These are phyloP conservation scores for Trametes pubescens DNA, from an alignment of 1,284 basidiomycete species.

Conservation along the genomic window DNA sequence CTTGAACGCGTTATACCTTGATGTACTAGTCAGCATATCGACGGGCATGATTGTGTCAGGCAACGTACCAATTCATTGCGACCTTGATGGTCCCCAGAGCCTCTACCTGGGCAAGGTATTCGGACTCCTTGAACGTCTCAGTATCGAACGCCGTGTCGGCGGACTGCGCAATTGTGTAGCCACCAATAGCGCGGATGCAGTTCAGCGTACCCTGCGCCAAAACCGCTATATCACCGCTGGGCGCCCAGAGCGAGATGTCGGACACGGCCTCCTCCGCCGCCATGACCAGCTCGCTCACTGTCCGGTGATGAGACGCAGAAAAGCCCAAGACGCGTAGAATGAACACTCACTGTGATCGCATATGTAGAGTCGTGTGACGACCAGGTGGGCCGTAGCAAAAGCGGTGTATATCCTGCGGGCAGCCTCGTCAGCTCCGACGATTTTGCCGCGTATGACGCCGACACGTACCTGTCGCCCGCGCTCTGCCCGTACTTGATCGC, in stretches of 20 bases:
- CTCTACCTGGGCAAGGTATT: constrained; percentile 56
- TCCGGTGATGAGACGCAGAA: constrained; percentile 6
- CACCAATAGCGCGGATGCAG: constrained; percentile 68
- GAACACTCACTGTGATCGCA: constrained; percentile 64
- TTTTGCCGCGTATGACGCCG: not conserved
- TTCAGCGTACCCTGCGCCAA: constrained; percentile 64
- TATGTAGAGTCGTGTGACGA: constrained; percentile 63
- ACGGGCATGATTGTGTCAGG: not conserved
- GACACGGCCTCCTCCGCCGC: constrained; percentile 68
- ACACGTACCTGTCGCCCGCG: constrained; percentile 66
- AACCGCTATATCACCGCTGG: constrained; percentile 59
- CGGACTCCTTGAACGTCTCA: constrained; percentile 62
- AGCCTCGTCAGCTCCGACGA: not conserved
- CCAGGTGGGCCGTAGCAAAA: constrained; percentile 62
- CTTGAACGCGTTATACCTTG: constrained; percentile 74
- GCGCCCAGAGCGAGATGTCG: constrained; percentile 65
- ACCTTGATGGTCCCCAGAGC: constrained; percentile 57
- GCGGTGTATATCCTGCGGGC: constrained; percentile 61
- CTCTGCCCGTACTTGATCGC: constrained; percentile 70
- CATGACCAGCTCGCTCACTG: constrained; percentile 66
- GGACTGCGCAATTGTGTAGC: constrained; percentile 58
- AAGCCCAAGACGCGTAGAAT: not conserved
- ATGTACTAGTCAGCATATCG: constrained; percentile 13
- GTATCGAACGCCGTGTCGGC: constrained; percentile 65
- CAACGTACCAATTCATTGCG: constrained; percentile 64